phyloP scores from a whole-genome alignment of 768 basidiomycete species.

The Boletus eberwhitei region DNA sequence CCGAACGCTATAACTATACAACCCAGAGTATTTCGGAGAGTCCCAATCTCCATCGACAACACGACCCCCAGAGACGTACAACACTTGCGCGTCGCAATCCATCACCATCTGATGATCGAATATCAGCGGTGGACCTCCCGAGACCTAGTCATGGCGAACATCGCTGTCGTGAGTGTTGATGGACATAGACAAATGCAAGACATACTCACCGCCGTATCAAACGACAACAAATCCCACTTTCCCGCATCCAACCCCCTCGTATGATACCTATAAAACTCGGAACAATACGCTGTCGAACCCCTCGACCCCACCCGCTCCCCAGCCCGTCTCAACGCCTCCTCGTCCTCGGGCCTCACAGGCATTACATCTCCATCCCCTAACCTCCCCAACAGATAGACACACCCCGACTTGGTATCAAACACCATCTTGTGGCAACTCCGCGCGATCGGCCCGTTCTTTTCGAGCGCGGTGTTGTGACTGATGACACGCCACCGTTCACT shows the following conservation, averaged over 20 bases:
- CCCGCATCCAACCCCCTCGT: constrained; percentile 41
- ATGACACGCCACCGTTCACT: constrained; percentile 61
- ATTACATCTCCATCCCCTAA: constrained; percentile 53
- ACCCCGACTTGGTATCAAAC: constrained; percentile 67
- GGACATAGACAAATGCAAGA: too few relatives aligned
- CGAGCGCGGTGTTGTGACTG: constrained; percentile 50
- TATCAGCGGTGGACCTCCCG: constrained; percentile 68
- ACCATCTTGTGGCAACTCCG: constrained; percentile 82
- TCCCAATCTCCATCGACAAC: constrained; percentile 66
- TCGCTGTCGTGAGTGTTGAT: not conserved
- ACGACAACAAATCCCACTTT: constrained; percentile 69
- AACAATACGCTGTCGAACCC: constrained; percentile 39
- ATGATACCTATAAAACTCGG: constrained; percentile 74
- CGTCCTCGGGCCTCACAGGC: constrained; percentile 21
- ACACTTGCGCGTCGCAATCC: constrained; percentile 63
- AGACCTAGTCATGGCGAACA: constrained; percentile 36
- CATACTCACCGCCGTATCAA: constrained; percentile 59
- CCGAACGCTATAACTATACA: constrained; percentile 70
- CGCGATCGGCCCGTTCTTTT: constrained; percentile 64
- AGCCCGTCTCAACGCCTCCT: constrained; percentile 19
- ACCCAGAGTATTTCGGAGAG: constrained; percentile 58
- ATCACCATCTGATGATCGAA: constrained; percentile 83
- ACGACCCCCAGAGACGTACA: constrained; percentile 77
- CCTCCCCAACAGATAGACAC: constrained; percentile 71
- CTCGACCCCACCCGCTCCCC: constrained; percentile 17